Conservation (phyloP, 1,284 basidiomycete species). For the Rhodotorula sp. region DNA sequence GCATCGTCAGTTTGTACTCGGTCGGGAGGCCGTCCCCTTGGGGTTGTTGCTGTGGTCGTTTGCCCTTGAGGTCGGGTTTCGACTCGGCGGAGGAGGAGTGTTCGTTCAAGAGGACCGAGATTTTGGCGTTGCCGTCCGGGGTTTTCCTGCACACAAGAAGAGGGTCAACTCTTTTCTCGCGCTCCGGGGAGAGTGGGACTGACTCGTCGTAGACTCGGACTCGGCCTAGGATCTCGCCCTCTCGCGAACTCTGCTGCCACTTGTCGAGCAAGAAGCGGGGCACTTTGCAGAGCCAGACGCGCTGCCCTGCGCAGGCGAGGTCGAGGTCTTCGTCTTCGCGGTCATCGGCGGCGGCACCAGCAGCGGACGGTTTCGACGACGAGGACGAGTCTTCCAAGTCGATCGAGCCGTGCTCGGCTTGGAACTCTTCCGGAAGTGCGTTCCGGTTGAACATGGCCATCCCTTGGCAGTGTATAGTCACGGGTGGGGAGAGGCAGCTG, state of each 20-base stretch:
- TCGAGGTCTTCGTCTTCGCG: constrained; percentile 39
- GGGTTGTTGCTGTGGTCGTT: constrained; percentile 6
- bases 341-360: constrained; percentile 1
- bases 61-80: constrained; percentile 27
- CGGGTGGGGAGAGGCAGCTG: too few species aligned
- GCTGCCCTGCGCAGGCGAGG: constrained; percentile 6
- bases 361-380: neutral
- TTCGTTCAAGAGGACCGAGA: constrained; percentile 40
- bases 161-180: neutral
- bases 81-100: neutral
- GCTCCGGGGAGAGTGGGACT: neutral
- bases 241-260: constrained; percentile 54
- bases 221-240: constrained; percentile 54
- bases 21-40: constrained; percentile 34
- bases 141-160: constrained; percentile 26
- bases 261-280: constrained; percentile 56
- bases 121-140: constrained; percentile 37
- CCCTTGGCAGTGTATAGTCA: too few species aligned
- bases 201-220: constrained; percentile 55
- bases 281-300: constrained; percentile 41
- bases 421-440: constrained; percentile 37
- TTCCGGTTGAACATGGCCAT: constrained; percentile 34
- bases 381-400: constrained; percentile 25
- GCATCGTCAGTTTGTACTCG: constrained; percentile 45
- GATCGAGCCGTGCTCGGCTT: constrained; percentile 38